These are phyloP conservation scores for Leccinum barrowsii DNA, from an alignment of 768 basidiomycete genomes.

Conservation along the genomic window DNA sequence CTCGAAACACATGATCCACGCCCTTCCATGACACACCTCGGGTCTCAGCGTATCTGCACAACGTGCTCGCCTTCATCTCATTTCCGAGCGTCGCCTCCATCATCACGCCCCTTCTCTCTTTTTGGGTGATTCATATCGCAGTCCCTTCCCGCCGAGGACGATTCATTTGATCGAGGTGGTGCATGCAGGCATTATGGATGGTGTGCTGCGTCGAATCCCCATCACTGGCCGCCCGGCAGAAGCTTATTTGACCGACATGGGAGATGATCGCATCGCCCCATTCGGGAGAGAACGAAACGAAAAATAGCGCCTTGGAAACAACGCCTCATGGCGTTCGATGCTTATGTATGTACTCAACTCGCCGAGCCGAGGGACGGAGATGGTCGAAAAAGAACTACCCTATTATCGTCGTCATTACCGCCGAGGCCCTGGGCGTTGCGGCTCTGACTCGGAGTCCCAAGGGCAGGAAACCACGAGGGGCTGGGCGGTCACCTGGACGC, in stretches of 20 bases:
- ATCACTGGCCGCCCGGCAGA: neutral
- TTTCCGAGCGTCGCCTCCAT: constrained; percentile 18
- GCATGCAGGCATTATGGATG: neutral
- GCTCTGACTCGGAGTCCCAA: constrained; percentile 1
- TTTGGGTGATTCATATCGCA: neutral
- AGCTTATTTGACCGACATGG: constrained; percentile 4
- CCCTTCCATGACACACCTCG: constrained; percentile 12
- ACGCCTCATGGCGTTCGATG: neutral
- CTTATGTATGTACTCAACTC: neutral
- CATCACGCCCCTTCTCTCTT: constrained; percentile 2
- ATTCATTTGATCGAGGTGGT: neutral
- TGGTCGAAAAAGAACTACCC: constrained; percentile 3
- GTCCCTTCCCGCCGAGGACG: neutral
- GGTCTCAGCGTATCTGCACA: constrained; percentile 6
- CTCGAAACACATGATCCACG: constrained; percentile 26
- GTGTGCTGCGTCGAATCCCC: neutral
- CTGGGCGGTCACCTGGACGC: neutral
- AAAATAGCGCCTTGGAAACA: constrained; percentile 1
- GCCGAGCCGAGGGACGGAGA: constrained; percentile 10
- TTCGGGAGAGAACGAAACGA: constrained; percentile 1
- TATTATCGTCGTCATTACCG: constrained; percentile 3
- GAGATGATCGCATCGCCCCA: constrained; percentile 1
- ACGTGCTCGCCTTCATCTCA: constrained; percentile 17
- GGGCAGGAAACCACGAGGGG: constrained; percentile 27
- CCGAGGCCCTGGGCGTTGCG: constrained; percentile 1